phyloP scores from a whole-genome alignment of 768 basidiomycete species.

The Leucocoprinus birnbaumii region DNA sequence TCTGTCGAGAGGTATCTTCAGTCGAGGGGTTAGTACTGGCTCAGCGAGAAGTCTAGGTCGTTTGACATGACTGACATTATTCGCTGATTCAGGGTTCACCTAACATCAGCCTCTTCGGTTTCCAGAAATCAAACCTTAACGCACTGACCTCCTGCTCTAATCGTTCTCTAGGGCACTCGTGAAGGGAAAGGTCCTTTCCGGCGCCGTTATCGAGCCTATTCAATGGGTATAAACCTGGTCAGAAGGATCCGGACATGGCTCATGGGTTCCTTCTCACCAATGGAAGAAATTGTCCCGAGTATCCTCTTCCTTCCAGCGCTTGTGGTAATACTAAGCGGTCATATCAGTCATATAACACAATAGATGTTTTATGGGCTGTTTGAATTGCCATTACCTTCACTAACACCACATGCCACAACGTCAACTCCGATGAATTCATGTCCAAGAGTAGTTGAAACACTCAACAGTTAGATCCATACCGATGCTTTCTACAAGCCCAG shows the following conservation, averaged over 20 bases:
- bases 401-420: constrained; percentile 16
- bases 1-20: constrained; percentile 54
- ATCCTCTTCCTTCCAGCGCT: constrained; percentile 53
- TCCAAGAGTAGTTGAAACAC: constrained; percentile 16
- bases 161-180: constrained; percentile 56
- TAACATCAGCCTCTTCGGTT: neutral
- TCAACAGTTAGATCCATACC: constrained; percentile 61
- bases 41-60: no score
- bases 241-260: neutral
- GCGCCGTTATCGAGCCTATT: constrained; percentile 59
- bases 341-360: neutral
- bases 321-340: constrained; percentile 50
- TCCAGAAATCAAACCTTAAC: neutral
- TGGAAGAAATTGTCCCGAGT: constrained; percentile 67
- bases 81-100: constrained; percentile 24
- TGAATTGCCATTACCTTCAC: constrained; percentile 37
- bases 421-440: neutral
- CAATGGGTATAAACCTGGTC: neutral
- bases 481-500: constrained; percentile 43
- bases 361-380: neutral
- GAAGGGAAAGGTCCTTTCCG: constrained; percentile 51
- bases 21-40: neutral
- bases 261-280: constrained; percentile 33
- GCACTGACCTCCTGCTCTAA: constrained; percentile 54
- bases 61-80: constrained; percentile 34